Evolutionary conservation across 495 filamentous ascomycete genomes (phyloP), one percentile per base, ranked within the genome.

Genomic region (Corynascus novoguineensis): DNA sequence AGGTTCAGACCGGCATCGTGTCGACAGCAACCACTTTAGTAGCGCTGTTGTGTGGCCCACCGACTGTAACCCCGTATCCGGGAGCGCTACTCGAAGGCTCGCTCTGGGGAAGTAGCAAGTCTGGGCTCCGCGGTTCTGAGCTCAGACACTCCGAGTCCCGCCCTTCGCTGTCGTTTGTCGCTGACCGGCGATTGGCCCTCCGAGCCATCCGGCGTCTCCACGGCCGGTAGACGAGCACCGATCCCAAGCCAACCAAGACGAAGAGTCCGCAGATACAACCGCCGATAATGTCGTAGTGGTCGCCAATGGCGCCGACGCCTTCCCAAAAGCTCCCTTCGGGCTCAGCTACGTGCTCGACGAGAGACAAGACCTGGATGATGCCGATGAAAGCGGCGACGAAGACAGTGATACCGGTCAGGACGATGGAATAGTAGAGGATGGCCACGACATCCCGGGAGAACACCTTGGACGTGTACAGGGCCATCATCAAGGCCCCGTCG

Each of bases 401-500:
- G n/a, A 97, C 86, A 1, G 92, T 96, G 55, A 96, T 78, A 1
- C 80, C 80, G 0, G 90, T 96, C 17, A 97, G 75, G 3, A 96
- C 87, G 64, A 95, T 92, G 14, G 88, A 93, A 75, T 96, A 97
- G 73, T 97, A 97, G 11, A 96, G 69, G 51, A 96, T 89, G 14
- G 92, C 91, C 38, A 97, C 84, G 0, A 79, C 78, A 63, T 97
- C 93, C 44, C 86, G 72, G 2, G 87, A 83, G 47, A 88, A 78
- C 7, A 79, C 75, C 31, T 87, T 84, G 34, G 82, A 89, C 0
- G 90, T 89, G 73, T 98, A 98, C 5, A 97, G 77, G 0, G 87
- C 84, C 81, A 95, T 92, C 92, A 97, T 97, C 0, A 96, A 82
- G 7, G 92, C 91, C 12, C 92, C 92, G 63, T 97, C 92, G 0